phyloP scores from a whole-genome alignment of 192 early-diverging fungal genomes.

The Umbelopsis isabellina region DNA sequence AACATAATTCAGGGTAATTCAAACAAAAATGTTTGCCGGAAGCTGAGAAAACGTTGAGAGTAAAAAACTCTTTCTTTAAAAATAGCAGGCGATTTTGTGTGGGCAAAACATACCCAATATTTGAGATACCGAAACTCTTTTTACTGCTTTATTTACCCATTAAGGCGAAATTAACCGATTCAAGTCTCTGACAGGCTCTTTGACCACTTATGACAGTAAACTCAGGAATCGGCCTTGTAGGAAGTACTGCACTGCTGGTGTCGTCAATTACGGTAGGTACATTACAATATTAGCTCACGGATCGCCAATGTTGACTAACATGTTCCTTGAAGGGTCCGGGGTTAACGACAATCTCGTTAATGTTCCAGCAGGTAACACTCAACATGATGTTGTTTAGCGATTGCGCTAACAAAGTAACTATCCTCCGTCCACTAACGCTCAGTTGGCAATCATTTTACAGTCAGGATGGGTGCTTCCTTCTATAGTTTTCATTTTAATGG shows the following conservation, averaged over 20 bases:
- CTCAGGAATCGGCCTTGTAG: constrained; percentile 28
- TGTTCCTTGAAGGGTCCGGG: constrained; percentile 29
- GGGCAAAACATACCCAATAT: too few species aligned
- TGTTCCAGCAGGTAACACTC: constrained; percentile 58
- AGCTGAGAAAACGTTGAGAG: too few species aligned
- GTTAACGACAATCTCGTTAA: constrained; percentile 46
- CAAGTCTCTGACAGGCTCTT: neutral
- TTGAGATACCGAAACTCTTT: too few species aligned
- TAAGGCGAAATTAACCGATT: constrained; percentile 10
- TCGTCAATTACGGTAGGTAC: constrained; percentile 36
- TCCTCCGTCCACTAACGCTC: neutral
- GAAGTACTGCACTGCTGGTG: constrained; percentile 31
- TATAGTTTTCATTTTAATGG: constrained; percentile 59
- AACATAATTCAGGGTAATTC: too few species aligned
- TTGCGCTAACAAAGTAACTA: neutral
- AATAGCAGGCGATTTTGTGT: too few species aligned
- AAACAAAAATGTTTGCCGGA: too few species aligned
- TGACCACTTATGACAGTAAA: constrained; percentile 5
- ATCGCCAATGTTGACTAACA: neutral
- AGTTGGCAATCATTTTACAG: constrained; percentile 32
- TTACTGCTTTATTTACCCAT: neutral
- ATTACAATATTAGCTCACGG: neutral
- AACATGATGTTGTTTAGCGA: constrained; percentile 45
- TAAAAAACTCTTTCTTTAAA: too few species aligned
- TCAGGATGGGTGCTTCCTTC: constrained; percentile 44